Conservation (phyloP, 2,329 filamentous ascomycete species). For the Exophiala oligosperma region DNA sequence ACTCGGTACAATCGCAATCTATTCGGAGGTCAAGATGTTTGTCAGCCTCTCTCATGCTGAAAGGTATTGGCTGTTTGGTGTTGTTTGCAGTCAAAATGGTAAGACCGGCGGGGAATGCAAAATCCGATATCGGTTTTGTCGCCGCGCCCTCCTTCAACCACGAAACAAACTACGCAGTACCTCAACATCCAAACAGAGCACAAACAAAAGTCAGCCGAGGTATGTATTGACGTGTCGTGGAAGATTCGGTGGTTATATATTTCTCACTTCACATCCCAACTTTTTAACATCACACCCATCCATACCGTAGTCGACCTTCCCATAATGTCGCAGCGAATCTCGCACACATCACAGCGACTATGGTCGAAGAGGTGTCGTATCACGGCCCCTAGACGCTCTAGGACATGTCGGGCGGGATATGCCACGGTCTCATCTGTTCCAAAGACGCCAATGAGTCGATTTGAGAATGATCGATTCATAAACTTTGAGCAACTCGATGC, state of each 20-base stretch:
- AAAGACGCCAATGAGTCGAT: constrained; percentile 92
- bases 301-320: too few species aligned
- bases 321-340: too few species aligned
- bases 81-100: neutral
- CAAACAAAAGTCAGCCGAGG: neutral
- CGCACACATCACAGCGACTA: too few species aligned
- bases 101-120: neutral
- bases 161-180: too few species aligned
- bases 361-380: neutral
- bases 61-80: neutral
- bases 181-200: too few species aligned
- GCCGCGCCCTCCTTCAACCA: neutral
- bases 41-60: too few species aligned
- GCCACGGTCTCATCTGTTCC: constrained; percentile 64
- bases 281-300: too few species aligned
- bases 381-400: neutral
- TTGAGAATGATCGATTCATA: constrained; percentile 94
- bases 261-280: too few species aligned
- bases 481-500: constrained; percentile 69
- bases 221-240: neutral
- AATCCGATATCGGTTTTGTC: neutral
- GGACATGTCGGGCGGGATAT: constrained; percentile 11
- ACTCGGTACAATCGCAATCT: too few species aligned
- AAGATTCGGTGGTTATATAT: too few species aligned
- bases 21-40: too few species aligned